Base-by-base conservation (phyloP, 1,284 basidiomycete genomes). In the Tilletia indica region DNA sequence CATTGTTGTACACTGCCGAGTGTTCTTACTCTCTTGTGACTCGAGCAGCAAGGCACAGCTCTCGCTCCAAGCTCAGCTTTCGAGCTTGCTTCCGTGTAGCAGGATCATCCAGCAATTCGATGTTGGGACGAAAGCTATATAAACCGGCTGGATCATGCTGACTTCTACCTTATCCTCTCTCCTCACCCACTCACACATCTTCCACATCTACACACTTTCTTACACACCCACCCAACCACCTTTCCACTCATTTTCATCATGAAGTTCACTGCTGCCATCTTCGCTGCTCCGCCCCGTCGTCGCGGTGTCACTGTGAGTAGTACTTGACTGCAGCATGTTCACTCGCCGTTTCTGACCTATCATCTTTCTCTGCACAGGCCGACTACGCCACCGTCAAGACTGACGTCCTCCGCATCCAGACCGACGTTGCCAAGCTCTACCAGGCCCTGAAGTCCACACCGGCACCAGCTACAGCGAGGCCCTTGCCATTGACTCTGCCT, bases 371-470 rank as follows among this genome's bases (percentile, higher is more conserved):
- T 31, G n/a, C 63, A 11, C 39, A 47, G 25, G 71, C 48, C 39
- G 71, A 72, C 66, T 42, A 66, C 49, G 71, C 71, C 56, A 70
- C 16, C n/a, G 70, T 73, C 72, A 71, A 73, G 69, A 16, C 48
- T 34, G 72, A 73, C 38, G 70, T 73, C 36, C 11, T 64, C 16
- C 48, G 6, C 3, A 73, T 73, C 63, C 39, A 73, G 25, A 14
- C 61, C 21, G 71, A 63, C 19, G 69, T 72, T 4, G 61, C 71
- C 31, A 31, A 58, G 31, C 56, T 72, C 69, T 72, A 71, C 51
- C 19, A 56, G 48, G 31, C 25, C 49, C 38, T 42, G 45, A 39
- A 39, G 63, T 8, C 36, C 36, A 45, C 47, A 21, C 38, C 11
- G 45, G 69, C 38, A 56, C 70, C 49, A 56, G 42, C 42, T 71